A percentile compares a stretch with the other conserved stretches of the same genome.
phyloP scores from a whole-genome alignment of 805 yeast species.

The Ogataea nonfermentans region DNA sequence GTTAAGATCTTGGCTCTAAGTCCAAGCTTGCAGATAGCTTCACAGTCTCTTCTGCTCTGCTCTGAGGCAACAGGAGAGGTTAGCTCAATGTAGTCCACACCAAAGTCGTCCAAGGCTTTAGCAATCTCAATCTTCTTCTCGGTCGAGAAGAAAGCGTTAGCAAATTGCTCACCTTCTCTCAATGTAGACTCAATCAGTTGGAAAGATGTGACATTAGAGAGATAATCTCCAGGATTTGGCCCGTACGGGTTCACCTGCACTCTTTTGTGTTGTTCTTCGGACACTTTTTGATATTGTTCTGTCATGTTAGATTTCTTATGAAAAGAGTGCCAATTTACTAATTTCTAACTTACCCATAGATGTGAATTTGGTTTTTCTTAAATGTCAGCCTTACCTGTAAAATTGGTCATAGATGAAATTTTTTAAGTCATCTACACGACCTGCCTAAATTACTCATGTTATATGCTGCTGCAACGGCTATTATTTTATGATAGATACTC shows the following conservation, averaged over 20 bases:
- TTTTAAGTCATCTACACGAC: slow-evolving; percentile 2
- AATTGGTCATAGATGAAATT: slow-evolving; percentile 13
- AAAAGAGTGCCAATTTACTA: too few relatives aligned
- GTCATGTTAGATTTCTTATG: slow-evolving; percentile 6
- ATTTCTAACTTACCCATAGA: slow-evolving; percentile 15
- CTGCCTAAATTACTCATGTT: background rate
- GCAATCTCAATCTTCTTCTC: slow-evolving; percentile 59
- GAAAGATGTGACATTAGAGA: slow-evolving; percentile 53
- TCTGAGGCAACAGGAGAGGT: slow-evolving; percentile 61
- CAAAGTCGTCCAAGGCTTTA: slow-evolving; percentile 58
- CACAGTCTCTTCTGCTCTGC: slow-evolving; percentile 56
- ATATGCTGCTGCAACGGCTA: background rate
- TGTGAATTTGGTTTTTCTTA: slow-evolving; percentile 11
- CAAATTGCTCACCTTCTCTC: slow-evolving; percentile 65
- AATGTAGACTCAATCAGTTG: slow-evolving; percentile 56
- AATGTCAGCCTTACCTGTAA: slow-evolving; percentile 8
- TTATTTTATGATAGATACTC: slow-evolving; percentile 67
- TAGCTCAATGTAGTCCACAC: slow-evolving; percentile 59
- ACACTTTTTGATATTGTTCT: slow-evolving; percentile 43
- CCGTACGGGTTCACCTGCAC: slow-evolving; percentile 50
- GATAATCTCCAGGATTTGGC: slow-evolving; percentile 55
- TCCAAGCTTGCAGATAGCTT: slow-evolving; percentile 58
- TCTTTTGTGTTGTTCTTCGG: slow-evolving; percentile 42
- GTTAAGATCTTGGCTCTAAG: slow-evolving; percentile 52
- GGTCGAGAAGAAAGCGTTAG: slow-evolving; percentile 57